phyloP scores from a whole-genome alignment of 208 protist species.

The Kentomonas sorsogonicus region DNA sequence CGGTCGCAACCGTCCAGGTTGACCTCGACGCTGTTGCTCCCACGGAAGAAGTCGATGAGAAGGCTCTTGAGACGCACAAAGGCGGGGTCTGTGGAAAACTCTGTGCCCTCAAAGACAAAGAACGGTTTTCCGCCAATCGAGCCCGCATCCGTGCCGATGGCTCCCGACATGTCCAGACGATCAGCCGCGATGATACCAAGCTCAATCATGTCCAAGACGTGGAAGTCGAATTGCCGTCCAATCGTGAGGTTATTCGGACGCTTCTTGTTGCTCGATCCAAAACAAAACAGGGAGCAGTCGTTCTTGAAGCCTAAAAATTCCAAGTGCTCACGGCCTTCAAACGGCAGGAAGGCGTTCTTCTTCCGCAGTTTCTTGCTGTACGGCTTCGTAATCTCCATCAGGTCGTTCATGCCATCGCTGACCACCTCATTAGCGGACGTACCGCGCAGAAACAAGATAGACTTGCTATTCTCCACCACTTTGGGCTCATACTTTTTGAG shows the following conservation, averaged over 20 bases:
- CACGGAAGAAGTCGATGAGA: slow-evolving; percentile 83
- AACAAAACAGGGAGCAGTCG: slow-evolving; percentile 88
- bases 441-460: slow-evolving; percentile 66
- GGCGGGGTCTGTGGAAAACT: slow-evolving; percentile 62
- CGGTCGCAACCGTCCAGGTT: slow-evolving; percentile 76
- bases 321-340: slow-evolving; percentile 77
- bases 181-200: slow-evolving; percentile 76
- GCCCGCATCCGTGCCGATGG: slow-evolving; percentile 43
- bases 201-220: slow-evolving; percentile 88
- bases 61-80: slow-evolving; percentile 80
- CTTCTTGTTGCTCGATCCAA: slow-evolving; percentile 85
- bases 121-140: slow-evolving; percentile 76
- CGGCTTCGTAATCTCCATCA: slow-evolving; percentile 73
- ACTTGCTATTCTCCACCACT: slow-evolving; percentile 83
- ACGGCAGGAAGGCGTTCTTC: slow-evolving; percentile 80
- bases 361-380: slow-evolving; percentile 78
- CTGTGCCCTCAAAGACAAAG: slow-evolving; percentile 82
- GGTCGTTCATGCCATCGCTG: slow-evolving; percentile 64
- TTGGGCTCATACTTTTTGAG: slow-evolving; percentile 85
- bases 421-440: slow-evolving; percentile 57
- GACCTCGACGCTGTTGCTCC: slow-evolving; percentile 54
- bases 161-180: slow-evolving; percentile 55
- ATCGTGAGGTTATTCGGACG: slow-evolving; percentile 84
- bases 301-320: slow-evolving; percentile 91
- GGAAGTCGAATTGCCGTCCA: slow-evolving; percentile 86